Evolutionary conservation across 2,329 filamentous ascomycete genomes (phyloP).

Genomic region (Xylaria sp.): DNA sequence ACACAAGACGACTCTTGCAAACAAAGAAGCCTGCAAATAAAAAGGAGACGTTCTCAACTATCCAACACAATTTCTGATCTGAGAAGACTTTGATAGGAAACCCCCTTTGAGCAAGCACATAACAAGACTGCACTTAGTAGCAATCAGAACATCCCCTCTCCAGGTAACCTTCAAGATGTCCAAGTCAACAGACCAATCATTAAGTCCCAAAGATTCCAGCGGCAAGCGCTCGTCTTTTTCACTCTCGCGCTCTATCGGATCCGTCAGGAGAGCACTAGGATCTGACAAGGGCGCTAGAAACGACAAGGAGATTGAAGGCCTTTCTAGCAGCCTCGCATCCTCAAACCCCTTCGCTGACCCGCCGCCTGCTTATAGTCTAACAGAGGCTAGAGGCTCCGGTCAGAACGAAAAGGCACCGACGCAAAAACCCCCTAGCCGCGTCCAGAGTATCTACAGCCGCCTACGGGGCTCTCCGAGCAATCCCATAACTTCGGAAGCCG

Average conservation of each 20-base stretch:
- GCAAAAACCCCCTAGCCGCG: neutral
- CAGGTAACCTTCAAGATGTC: conserved; percentile 23
- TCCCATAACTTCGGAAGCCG: conserved; percentile 25
- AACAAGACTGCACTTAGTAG: neutral
- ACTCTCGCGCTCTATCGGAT: conserved; percentile 26
- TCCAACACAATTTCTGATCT: neutral
- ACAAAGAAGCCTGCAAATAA: conserved; percentile 20
- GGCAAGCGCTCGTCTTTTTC: conserved; percentile 33
- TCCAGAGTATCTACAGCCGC: conserved; percentile 23
- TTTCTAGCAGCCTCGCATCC: neutral
- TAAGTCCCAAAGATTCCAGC: conserved; percentile 8
- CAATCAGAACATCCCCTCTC: neutral
- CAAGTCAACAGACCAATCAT: conserved; percentile 13
- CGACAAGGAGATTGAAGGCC: neutral
- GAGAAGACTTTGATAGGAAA: neutral
- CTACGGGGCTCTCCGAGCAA: conserved; percentile 8
- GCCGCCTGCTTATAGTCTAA: conserved; percentile 40
- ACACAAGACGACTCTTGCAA: neutral
- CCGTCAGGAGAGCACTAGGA: conserved; percentile 31
- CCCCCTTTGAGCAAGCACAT: neutral
- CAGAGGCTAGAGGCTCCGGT: conserved; percentile 9
- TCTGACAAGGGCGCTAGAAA: conserved; percentile 4
- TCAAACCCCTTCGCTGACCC: conserved; percentile 35
- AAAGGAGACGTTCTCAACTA: neutral
- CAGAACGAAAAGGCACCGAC: conserved; percentile 10